Evolutionary conservation across 148 eudicot species (phyloP), one percentile per base, ranked within the genome.

Genomic region (Rhododendron molle): DNA sequence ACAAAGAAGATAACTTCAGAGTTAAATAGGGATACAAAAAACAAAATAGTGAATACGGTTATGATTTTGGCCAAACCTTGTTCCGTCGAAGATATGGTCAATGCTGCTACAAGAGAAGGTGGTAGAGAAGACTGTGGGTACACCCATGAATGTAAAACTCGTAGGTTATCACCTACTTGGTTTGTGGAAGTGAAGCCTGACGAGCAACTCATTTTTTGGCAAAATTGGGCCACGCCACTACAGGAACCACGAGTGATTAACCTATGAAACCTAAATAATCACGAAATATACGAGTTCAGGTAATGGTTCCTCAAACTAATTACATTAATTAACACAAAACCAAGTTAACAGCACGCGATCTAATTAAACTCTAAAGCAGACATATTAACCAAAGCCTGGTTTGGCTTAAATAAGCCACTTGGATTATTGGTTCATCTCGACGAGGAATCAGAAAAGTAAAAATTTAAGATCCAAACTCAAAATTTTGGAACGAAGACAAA

Each of bases 101-200:
- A 88, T 43, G 94, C 90, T 32, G 96, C 92, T 85, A 97, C 92
- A 32, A 93, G 88, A 77, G 91, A 87, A 84, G 94, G 90, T 78
- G 99, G 98, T 80, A 97, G 87, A 87, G 94, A 90, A 86, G 98
- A 93, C 84, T 97, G 98, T 26, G 99, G 99, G 83, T 95, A 92
- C 82, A 95, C 92, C 99, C 99, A 97, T 12, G 98, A 95, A 86
- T 91, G 88, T 76, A 92, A 86, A 85, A 86, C 78, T 81, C 46
- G 80, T 26, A 34, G 78, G 52, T 80, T 86, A 80, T 76, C 84
- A 80, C 74, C 86, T 18, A 67, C 54, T 72, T 85, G 91, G 52
- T 87, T 32, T 34, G 85, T 81, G 46, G 92, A 86, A 72, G 86
- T 67, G 38, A 85, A 23, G 36, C 69, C 85, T 44, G 88, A 73